Evolutionary conservation across 2,329 filamentous ascomycete species (phyloP), one percentile per base, ranked within the genome.

Genomic region (Calycina herbarum): DNA sequence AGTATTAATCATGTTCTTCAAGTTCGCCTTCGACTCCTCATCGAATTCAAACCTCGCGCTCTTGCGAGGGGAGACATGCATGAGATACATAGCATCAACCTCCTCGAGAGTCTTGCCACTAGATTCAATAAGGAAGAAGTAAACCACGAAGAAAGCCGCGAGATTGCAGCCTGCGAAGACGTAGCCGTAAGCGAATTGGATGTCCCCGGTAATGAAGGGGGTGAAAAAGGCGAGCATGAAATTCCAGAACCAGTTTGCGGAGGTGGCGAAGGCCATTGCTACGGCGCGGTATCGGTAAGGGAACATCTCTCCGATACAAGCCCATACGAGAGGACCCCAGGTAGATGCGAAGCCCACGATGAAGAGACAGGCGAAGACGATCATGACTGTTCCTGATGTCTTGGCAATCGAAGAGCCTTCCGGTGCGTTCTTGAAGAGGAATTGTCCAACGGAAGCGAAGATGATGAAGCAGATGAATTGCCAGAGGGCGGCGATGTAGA

Each of bases 201-300:
- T 93, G 3, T 85, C 84, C 0, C 82, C 79, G 0, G 88, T 90
- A 74, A 94, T 93, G 77, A 93, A 93, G 1, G 91, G 89, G 0
- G 91, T 93, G 80, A 93, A 92, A 80, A 94, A 94, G 0, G 86
- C 86, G 69, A 91, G 81, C 67, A 88, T 76, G 78, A 93, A 93
- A 77, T 92, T 91, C 87, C 88, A 92, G 38, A 82, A 79, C 87
- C 87, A 62, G 17, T 62, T 62, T 70, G 82, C 83, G 0, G 85
- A 82, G 0, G 86, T 89, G 0, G 85, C 82, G 1, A 89, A 75
- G 1, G 85, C 85, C 82, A 88, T 88, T 35, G 82, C 84, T 73
- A 83, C 83, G 2, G 85, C 85, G 45, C 86, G 81, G 72, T 88
- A 88, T 15, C 86, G 80, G 11, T 84, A 85, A 0, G 89, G 89